Percentiles rank a stretch among this genome's conserved stretches.
These are phyloP conservation scores for Boletus vinaceobasis DNA, from an alignment of 768 basidiomycete genomes.

Conservation along the genomic window DNA sequence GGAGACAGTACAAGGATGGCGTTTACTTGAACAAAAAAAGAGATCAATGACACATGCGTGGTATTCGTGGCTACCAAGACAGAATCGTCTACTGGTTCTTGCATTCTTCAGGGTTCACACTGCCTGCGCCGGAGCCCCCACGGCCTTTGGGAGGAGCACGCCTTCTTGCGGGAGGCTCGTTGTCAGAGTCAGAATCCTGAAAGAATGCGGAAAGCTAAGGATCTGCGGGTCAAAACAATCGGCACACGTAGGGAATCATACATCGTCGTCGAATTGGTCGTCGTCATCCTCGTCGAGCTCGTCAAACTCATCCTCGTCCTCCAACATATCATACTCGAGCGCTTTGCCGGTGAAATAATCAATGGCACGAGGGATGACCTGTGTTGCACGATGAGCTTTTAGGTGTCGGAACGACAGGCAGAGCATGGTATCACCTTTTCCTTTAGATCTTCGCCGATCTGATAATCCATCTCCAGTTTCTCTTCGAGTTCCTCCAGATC, in stretches of 20 bases:
- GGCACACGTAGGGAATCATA: constrained; percentile 30
- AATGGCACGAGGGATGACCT: constrained; percentile 93
- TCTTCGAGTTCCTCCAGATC: constrained; percentile 90
- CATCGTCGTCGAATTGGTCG: constrained; percentile 60
- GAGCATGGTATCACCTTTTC: constrained; percentile 69
- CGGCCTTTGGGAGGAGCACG: constrained; percentile 59
- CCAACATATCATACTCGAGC: constrained; percentile 68
- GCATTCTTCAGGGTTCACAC: constrained; percentile 76
- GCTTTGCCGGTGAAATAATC: constrained; percentile 99
- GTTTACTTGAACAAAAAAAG: constrained; percentile 12
- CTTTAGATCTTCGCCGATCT: constrained; percentile 97
- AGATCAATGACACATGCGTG: constrained; percentile 16
- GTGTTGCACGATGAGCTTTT: constrained; percentile 5
- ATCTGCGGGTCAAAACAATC: constrained; percentile 14
- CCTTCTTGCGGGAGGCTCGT: constrained; percentile 55
- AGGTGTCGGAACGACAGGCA: not conserved
- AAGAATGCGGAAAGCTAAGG: constrained; percentile 19
- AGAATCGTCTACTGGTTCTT: constrained; percentile 71
- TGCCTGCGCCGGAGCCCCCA: constrained; percentile 38
- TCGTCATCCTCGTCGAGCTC: constrained; percentile 51
- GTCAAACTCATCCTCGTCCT: constrained; percentile 59
- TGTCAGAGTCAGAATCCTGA: constrained; percentile 69
- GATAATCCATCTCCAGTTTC: constrained; percentile 94
- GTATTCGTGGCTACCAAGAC: constrained; percentile 18
- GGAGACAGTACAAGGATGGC: constrained; percentile 10